Evolutionary conservation across 768 basidiomycete genomes (phyloP), one percentile per base, ranked within the genome.

Genomic region (Leccinum arenicola): DNA sequence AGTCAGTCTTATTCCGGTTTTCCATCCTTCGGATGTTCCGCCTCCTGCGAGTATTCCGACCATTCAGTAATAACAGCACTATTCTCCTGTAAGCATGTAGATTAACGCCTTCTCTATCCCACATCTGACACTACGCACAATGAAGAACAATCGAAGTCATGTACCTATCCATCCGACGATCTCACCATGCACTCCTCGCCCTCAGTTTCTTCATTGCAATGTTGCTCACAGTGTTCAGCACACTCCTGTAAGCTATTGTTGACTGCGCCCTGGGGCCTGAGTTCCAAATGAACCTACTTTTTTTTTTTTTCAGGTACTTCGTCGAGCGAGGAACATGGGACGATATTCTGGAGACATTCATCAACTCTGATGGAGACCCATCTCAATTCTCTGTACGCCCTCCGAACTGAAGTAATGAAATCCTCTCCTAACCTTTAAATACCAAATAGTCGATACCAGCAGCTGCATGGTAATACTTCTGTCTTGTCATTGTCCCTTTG

Each of bases 311-410:
- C 56, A 90, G 90, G 61, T 95, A 95, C 68, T 96, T 96, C 67
- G 87, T 88, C 2, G 94, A 97, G 74, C 80, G 94, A 19, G 94
- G 94, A 1, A 87, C 87, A 2, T 97, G 94, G 94, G 93, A 95
- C 61, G 83, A 84, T 7, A 81, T 81, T 1, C 74, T 96, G 0
- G 88, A 84, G 47, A 87, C 84, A 4, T 97, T 95, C 68, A 82
- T 95, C 52, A 91, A 94, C 67, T 81, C 84, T 0, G 91, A 95
- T 58, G 94, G 94, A 3, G 89, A 91, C 65, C 88, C 89, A 0
- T 84, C 86, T 6, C 87, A 90, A 60, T 92, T 93, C 64, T 82
- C 86, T 29, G 89, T 87, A 70, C 55, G 84, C 35, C 69, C 1
- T 50, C 15, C 11, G 31, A 9, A 19, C 31, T n/a, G 15, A 29